Conservation (phyloP, 768 basidiomycete species). For the Amanita molliuscula region DNA sequence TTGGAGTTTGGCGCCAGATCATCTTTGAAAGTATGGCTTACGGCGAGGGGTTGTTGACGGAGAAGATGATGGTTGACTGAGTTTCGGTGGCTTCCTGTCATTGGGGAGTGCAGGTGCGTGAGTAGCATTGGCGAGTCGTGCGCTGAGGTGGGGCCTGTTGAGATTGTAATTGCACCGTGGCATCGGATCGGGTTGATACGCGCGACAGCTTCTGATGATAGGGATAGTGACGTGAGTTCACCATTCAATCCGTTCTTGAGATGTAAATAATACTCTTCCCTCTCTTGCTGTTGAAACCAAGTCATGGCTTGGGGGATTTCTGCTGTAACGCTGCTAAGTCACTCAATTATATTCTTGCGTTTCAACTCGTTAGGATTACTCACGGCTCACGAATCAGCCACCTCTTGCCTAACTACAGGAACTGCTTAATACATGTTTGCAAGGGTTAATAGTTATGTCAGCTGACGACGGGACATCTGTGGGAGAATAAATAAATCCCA, state of each 20-base stretch:
- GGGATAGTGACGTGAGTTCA: conserved; percentile 42
- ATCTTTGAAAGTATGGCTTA: conserved; percentile 95
- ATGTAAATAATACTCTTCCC: conserved; percentile 36
- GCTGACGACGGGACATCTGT: too few species aligned
- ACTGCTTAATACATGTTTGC: background rate
- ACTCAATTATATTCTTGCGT: background rate
- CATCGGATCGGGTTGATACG: conserved; percentile 7
- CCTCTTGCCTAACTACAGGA: background rate
- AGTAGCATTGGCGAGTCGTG: conserved; percentile 34
- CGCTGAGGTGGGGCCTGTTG: conserved; percentile 30
- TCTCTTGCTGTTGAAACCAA: conserved; percentile 6
- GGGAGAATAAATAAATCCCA: too few species aligned
- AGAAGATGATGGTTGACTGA: conserved; percentile 71
- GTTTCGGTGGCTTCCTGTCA: conserved; percentile 16
- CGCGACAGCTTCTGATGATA: background rate
- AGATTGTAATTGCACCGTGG: conserved; percentile 19
- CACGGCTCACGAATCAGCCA: background rate
- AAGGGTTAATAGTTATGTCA: too few species aligned
- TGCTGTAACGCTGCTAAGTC: background rate
- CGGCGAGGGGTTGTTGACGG: conserved; percentile 80
- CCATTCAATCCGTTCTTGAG: conserved; percentile 34
- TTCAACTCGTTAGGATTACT: background rate
- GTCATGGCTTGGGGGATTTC: background rate
- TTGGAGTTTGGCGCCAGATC: conserved; percentile 82
- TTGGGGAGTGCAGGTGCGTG: conserved; percentile 49